phyloP scores from a whole-genome alignment of 176 grass and related monocot species.

The Raddia guianensis region DNA sequence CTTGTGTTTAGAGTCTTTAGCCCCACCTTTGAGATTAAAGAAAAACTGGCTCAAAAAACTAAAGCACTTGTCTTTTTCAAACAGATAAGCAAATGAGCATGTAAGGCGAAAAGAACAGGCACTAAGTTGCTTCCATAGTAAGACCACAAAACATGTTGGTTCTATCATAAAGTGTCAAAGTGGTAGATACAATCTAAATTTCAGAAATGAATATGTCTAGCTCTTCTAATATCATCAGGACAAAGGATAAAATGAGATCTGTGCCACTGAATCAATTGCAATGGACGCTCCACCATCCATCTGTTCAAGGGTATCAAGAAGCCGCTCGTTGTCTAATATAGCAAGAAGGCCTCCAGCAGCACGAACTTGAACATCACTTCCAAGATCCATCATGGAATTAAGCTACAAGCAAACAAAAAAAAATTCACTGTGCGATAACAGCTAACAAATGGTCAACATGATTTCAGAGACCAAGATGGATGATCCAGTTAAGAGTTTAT shows the following conservation, averaged over 20 bases:
- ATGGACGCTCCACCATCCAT: slow-evolving; percentile 90
- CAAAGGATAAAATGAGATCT: slow-evolving; percentile 95
- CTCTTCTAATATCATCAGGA: slow-evolving; percentile 25
- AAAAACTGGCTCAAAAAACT: no score
- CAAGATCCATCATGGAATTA: slow-evolving; percentile 99
- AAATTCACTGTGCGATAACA: not conserved
- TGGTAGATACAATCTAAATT: slow-evolving; percentile 27
- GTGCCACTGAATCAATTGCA: slow-evolving; percentile 74
- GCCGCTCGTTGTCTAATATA: slow-evolving; percentile 91
- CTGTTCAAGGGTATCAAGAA: slow-evolving; percentile 83
- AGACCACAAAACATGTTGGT: not conserved
- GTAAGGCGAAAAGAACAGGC: no score
- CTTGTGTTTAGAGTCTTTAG: no score
- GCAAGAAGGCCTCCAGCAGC: slow-evolving; percentile 94
- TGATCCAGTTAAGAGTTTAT: slow-evolving; percentile 17
- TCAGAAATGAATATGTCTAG: slow-evolving; percentile 24
- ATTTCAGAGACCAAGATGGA: slow-evolving; percentile 15
- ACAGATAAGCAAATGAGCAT: no score
- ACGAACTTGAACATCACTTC: slow-evolving; percentile 96
- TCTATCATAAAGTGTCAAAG: slow-evolving; percentile 16
- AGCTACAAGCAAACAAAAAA: slow-evolving; percentile 63
- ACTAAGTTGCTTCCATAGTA: slow-evolving; percentile 24
- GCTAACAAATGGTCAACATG: slow-evolving; percentile 8
- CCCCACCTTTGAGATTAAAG: no score
- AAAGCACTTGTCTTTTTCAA: no score